Base-by-base conservation (phyloP, 2,329 filamentous ascomycete genomes). In the Aspergillus novofumigatus region DNA sequence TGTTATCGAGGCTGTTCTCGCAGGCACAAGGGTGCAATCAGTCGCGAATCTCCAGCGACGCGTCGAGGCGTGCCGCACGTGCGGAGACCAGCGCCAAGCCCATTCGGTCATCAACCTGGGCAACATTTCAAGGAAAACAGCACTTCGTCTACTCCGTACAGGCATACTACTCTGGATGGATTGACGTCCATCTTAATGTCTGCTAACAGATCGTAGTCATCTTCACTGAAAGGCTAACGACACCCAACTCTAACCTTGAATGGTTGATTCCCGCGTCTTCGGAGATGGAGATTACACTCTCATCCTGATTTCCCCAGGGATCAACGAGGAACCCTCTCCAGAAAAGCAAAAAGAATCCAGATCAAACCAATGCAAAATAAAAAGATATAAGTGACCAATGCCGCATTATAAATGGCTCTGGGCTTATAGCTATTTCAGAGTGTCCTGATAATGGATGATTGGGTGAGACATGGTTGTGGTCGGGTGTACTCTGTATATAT, bases 31-130 rank as follows among this genome's bases (percentile, higher is more conserved):
- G 8, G 49, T 38, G 56, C 14, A 55, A 57, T 57, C 55, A 28
- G 56, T 61, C 61, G 61, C 61, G 61, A 53, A 60, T 61, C 58
- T 57, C 53, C 49, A 49, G 35, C 52, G 59, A 65, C 62, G 62
- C 62, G 62, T 65, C 61, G 21, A 29, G 44, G 51, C 53, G 57
- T 51, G 53, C 49, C 35, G 58, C 62, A 63, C 62, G 62, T 65
- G 62, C 59, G 61, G 49, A 51, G 49, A 25, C 49, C 29, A 41
- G 29, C 55, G 61, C 62, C 59, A 62, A 62, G 62, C 29, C 60
- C 53, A 26, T 35, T 42, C 23, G 9, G 14, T 2, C 23, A 20
- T 51, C 21, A 26, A 35, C 14, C 21, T 14, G 6, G 23, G 5
- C 21, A 23, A 25, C 23, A 23, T 29, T 11, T 11, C 21, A 17